These are phyloP conservation scores for Fusarium equiseti DNA, from an alignment of 2,329 filamentous ascomycete species.

Conservation along the genomic window DNA sequence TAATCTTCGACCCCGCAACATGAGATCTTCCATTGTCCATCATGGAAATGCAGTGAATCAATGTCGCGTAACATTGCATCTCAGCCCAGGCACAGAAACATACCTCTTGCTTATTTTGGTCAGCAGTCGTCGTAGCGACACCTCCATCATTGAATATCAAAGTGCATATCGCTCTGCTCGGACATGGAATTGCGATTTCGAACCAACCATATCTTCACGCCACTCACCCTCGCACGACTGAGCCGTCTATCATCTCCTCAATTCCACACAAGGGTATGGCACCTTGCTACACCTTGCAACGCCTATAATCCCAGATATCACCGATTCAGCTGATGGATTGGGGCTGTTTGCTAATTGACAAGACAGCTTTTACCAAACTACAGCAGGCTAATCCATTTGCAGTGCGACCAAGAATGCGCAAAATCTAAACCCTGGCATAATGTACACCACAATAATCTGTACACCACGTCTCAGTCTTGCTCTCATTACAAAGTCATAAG, in stretches of 20 bases:
- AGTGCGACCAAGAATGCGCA: slow-evolving; percentile 45
- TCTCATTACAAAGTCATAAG: slow-evolving; percentile 23
- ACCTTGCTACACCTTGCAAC: slow-evolving; percentile 11
- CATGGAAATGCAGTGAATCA: slow-evolving; percentile 7
- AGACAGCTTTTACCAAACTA: slow-evolving; percentile 30
- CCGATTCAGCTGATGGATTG: slow-evolving; percentile 31
- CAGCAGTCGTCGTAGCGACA: slow-evolving; percentile 14
- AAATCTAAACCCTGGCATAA: slow-evolving; percentile 43
- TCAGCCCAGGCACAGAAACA: slow-evolving; percentile 32
- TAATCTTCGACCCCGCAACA: slow-evolving; percentile 19
- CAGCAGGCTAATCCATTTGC: slow-evolving; percentile 34
- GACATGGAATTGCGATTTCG: background rate
- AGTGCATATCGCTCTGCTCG: slow-evolving; percentile 10
- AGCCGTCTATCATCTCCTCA: slow-evolving; percentile 31
- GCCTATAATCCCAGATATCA: slow-evolving; percentile 26
- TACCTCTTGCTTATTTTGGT: slow-evolving; percentile 17
- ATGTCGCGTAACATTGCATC: slow-evolving; percentile 30
- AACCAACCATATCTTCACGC: slow-evolving; percentile 37
- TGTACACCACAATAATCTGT: slow-evolving; percentile 19
- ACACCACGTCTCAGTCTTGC: slow-evolving; percentile 29
- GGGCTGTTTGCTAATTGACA: slow-evolving; percentile 28
- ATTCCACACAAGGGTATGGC: slow-evolving; percentile 28
- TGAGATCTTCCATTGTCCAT: slow-evolving; percentile 23
- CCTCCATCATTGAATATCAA: slow-evolving; percentile 2
- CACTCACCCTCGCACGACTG: slow-evolving; percentile 36